Evolutionary conservation across 2,329 filamentous ascomycete genomes (phyloP).

Genomic region (Aspergillus eucalypticola): DNA sequence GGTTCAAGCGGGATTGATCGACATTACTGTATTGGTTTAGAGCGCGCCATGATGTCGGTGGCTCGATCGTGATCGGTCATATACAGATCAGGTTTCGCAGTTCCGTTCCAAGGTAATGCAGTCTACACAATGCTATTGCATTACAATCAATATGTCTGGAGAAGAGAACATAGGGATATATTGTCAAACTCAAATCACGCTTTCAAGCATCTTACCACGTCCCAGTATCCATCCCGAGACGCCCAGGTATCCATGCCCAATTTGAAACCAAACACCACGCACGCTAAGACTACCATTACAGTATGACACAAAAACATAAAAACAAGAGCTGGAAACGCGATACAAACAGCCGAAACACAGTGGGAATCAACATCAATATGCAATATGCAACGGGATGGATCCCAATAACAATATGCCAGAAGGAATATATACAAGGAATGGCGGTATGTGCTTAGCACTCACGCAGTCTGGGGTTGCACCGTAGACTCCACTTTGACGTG

Average conservation of each 20-base stretch:
- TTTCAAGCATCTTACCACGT: neutral
- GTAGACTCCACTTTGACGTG: neutral
- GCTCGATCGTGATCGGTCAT: neutral
- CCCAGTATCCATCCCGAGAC: slow-evolving; percentile 9
- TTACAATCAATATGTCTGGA: too few relatives aligned
- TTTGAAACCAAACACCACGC: slow-evolving; percentile 6
- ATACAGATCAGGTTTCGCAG: neutral
- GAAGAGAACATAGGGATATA: neutral
- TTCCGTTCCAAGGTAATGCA: too few relatives aligned
- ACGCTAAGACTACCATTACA: neutral
- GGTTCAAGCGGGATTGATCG: neutral
- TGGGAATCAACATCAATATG: neutral
- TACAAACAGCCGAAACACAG: neutral
- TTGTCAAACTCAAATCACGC: neutral
- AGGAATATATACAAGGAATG: slow-evolving; percentile 6
- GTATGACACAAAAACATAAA: neutral
- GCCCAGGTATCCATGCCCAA: slow-evolving; percentile 17
- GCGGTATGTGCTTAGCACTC: neutral
- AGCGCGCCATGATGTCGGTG: neutral
- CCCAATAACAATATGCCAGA: slow-evolving; percentile 2
- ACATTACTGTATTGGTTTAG: neutral
- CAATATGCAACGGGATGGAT: slow-evolving; percentile 1
- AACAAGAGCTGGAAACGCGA: neutral
- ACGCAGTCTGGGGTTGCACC: neutral
- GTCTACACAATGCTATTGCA: too few relatives aligned